A percentile compares a stretch with the other conserved stretches of the same genome.
phyloP scores from a whole-genome alignment of 2,329 filamentous ascomycete species.

The Ambrosiella beaveri region DNA sequence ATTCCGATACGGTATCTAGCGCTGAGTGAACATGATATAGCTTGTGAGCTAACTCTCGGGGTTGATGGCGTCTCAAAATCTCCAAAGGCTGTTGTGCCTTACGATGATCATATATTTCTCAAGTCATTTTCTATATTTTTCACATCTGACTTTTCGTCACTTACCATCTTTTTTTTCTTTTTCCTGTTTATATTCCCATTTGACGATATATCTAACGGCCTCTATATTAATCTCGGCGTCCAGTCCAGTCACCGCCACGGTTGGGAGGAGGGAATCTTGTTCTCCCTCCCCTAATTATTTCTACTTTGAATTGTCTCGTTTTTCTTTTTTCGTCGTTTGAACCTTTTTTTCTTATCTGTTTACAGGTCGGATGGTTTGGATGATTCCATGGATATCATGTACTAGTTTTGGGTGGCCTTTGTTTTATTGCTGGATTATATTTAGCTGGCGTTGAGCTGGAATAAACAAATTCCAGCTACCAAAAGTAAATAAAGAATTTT shows the following conservation, averaged over 20 bases:
- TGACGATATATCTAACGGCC: background rate
- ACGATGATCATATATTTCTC: background rate
- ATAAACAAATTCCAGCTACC: background rate
- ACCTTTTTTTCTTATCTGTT: background rate
- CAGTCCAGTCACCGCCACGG: background rate
- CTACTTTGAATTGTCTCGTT: background rate
- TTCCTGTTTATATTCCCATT: background rate
- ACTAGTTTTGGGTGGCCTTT: background rate
- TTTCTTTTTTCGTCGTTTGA: background rate
- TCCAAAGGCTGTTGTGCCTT: background rate
- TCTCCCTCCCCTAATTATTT: background rate
- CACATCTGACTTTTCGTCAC: background rate
- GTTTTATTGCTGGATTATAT: background rate
- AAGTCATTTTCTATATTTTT: background rate
- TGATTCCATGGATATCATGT: background rate
- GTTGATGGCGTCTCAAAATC: background rate
- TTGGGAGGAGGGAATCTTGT: background rate
- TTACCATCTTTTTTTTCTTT: background rate
- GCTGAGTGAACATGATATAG: background rate
- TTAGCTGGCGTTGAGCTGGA: background rate
- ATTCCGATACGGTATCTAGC: background rate
- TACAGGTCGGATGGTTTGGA: background rate
- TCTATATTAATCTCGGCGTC: background rate
- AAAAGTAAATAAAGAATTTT: background rate
- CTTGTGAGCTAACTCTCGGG: background rate